Conservation (phyloP, 805 yeast species). For the Lachancea quebecensis region DNA sequence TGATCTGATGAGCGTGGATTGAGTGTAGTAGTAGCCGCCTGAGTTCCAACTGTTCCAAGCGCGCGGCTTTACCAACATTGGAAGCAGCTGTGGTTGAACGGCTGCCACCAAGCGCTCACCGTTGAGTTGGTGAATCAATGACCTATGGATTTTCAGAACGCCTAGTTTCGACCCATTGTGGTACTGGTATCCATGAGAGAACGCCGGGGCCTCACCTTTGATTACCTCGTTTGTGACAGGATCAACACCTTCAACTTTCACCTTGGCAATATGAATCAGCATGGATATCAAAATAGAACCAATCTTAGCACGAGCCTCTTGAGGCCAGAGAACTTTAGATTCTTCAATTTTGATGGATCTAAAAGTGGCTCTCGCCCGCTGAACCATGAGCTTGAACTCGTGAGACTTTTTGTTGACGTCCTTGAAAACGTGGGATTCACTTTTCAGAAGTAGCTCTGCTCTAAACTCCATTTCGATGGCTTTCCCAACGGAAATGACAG, state of each 20-base stretch:
- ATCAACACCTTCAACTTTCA: constrained; percentile 71
- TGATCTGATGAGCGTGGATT: constrained; percentile 60
- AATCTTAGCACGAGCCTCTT: constrained; percentile 53
- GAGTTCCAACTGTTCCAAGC: constrained; percentile 77
- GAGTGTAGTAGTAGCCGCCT: constrained; percentile 78
- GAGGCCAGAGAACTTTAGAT: constrained; percentile 46
- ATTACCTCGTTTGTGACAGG: constrained; percentile 66
- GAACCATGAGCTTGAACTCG: constrained; percentile 36
- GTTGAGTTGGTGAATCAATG: constrained; percentile 58
- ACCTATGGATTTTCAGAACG: constrained; percentile 66
- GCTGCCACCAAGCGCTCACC: constrained; percentile 57
- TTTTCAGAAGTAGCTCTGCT: constrained; percentile 54
- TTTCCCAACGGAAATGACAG: constrained; percentile 72
- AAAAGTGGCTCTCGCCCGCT: constrained; percentile 33
- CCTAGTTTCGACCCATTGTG: constrained; percentile 75
- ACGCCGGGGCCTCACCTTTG: constrained; percentile 80
- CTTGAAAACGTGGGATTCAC: constrained; percentile 50
- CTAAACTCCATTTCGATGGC: constrained; percentile 81
- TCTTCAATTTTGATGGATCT: constrained; percentile 34
- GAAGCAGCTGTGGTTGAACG: constrained; percentile 79
- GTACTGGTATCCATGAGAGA: constrained; percentile 81
- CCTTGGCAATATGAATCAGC: constrained; percentile 74
- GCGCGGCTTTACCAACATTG: constrained; percentile 87
- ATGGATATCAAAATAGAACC: constrained; percentile 76
- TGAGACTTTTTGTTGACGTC: constrained; percentile 44